Evolutionary conservation across 2,329 filamentous ascomycete species (phyloP).

Genomic region (Claviceps arundinis): DNA sequence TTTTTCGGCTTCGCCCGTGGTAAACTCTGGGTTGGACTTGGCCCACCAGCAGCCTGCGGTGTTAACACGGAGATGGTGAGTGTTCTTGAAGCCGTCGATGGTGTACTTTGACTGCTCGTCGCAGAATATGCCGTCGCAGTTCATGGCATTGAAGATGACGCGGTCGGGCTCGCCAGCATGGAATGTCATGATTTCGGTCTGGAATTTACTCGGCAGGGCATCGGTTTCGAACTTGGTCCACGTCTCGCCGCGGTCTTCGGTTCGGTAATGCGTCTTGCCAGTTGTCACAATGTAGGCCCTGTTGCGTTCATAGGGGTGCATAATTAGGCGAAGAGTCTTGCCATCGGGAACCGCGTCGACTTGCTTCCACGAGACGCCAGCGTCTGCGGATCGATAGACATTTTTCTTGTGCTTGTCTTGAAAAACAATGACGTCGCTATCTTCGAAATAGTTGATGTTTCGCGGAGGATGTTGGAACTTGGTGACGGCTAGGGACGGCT

Average conservation of each 20-base stretch:
- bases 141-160: constrained; percentile 70
- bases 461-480: constrained; percentile 53
- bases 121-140: constrained; percentile 52
- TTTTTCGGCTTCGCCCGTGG: constrained; percentile 49
- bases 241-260: constrained; percentile 65
- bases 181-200: constrained; percentile 49
- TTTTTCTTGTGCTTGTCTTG: constrained; percentile 50
- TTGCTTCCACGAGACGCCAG: constrained; percentile 62
- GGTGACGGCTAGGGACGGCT: constrained; percentile 51
- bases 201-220: constrained; percentile 40
- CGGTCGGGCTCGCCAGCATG: constrained; percentile 73
- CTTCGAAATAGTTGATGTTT: constrained; percentile 79
- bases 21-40: constrained; percentile 60
- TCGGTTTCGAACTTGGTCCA: constrained; percentile 65
- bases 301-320: constrained; percentile 66
- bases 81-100: constrained; percentile 66
- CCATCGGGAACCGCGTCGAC: constrained; percentile 53
- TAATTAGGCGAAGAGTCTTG: constrained; percentile 47
- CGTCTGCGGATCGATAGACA: constrained; percentile 68
- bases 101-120: constrained; percentile 60
- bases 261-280: constrained; percentile 64
- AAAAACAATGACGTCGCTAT: constrained; percentile 69
- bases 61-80: constrained; percentile 51
- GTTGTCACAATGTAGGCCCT: constrained; percentile 70
- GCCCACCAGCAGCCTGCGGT: constrained; percentile 81